Base-by-base conservation (phyloP, 208 protist species). In the Acanthamoeba healyi region DNA sequence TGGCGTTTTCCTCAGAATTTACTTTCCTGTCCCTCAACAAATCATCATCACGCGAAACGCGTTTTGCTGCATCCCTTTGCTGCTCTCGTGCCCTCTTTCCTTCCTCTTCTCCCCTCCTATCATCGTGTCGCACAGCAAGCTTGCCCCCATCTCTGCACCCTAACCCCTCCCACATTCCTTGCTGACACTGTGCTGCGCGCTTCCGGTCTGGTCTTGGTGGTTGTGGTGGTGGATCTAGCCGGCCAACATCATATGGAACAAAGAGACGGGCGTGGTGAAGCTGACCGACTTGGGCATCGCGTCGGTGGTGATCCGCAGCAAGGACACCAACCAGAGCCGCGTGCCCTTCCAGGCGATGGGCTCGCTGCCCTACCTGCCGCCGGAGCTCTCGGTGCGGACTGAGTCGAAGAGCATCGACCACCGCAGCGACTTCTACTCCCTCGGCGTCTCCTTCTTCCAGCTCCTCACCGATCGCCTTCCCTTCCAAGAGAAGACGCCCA, bases 361-460 rank as follows among this genome's bases (percentile, higher is more conserved):
- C 17, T 92, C 86, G n/a, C 86, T 92, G 36, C 5, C 86, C 15
- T 92, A 92, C 44, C 29, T 92, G 58, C 26, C 86, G 0, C 86
- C 86, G 1, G 86, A 92, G 36, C 51, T 67, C 0, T 92, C 86
- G 29, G 58, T 92, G 42, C 86, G 86, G 17, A 38, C 29, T 10
- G 22, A 26, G 3, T 34, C 32, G 32, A 10, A 38, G n/a, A n/a
- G 32, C 3, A 54, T n/a, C 24, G 86, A 92, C 86, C 38, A 92
- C 36, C 86, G 86, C 1, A 38, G 40, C 46, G 86, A 92, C 86
- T 92, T 92, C 26, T 92, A 92, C 46, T 92, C 86, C 24, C 86
- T 92, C n/a, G 86, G 86, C 0, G 32, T 72, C 4, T 74, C 56
- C 4, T 72, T 92, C 63, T 92, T 74, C 86, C 38, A 92, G 86